Percentiles rank a stretch among this genome's conserved stretches.
These are phyloP conservation scores for Saturnispora sekii DNA, from an alignment of 805 yeast genomes.

Conservation along the genomic window DNA sequence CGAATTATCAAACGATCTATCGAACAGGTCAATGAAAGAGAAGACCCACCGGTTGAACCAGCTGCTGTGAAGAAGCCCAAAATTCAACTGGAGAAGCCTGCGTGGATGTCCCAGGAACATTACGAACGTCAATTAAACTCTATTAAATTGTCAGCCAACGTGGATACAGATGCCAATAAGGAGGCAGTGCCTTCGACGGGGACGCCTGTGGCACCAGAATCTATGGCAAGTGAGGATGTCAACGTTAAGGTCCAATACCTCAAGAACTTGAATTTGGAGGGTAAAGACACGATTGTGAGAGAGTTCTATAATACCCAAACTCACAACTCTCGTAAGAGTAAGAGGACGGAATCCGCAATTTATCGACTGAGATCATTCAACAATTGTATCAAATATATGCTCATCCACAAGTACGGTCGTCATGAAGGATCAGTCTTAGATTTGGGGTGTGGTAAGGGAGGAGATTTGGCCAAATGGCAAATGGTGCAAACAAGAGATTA, in stretches of 20 bases:
- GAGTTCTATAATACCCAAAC: conserved; percentile 83
- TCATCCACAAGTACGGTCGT: conserved; percentile 60
- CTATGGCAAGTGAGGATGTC: conserved; percentile 15
- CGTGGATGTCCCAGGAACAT: conserved; percentile 28
- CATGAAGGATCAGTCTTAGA: conserved; percentile 59
- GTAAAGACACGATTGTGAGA: conserved; percentile 58
- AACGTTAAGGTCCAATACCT: conserved; percentile 17
- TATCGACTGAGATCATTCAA: conserved; percentile 81
- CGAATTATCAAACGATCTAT: not conserved
- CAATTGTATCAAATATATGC: conserved; percentile 80
- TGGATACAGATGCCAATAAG: not conserved
- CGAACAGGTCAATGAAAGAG: not conserved
- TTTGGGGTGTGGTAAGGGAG: conserved; percentile 97
- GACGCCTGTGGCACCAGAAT: conserved; percentile 18
- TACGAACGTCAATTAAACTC: conserved; percentile 17
- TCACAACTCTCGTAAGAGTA: conserved; percentile 48
- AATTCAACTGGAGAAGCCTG: conserved; percentile 18
- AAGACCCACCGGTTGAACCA: not conserved
- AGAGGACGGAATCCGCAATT: conserved; percentile 71
- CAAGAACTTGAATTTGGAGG: conserved; percentile 29
- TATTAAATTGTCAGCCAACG: conserved; percentile 9
- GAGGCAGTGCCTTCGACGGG: not conserved
- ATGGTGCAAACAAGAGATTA: conserved; percentile 63
- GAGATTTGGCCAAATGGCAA: conserved; percentile 87
- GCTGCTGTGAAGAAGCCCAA: conserved; percentile 2